Evolutionary conservation across 495 filamentous ascomycete genomes (phyloP).

Genomic region (Pseudomonodictys pantanalensis): DNA sequence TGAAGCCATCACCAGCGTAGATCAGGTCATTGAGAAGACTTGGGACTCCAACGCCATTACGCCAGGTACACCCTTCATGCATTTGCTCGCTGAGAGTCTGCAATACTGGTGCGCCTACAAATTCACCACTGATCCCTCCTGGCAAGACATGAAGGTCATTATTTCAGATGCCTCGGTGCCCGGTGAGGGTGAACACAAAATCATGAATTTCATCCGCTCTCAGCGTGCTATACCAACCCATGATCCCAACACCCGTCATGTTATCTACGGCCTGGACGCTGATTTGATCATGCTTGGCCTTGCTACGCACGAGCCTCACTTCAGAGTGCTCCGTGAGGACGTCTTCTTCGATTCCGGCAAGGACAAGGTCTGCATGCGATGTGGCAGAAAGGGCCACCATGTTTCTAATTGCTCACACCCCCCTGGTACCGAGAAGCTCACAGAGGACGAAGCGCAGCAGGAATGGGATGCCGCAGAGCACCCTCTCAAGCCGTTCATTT

Average conservation of each 20-base stretch:
- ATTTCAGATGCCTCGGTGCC: slow-evolving; percentile 98
- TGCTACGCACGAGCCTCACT: slow-evolving; percentile 95
- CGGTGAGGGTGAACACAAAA: slow-evolving; percentile 98
- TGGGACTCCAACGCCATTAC: slow-evolving; percentile 99
- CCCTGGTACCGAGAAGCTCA: slow-evolving; percentile 64
- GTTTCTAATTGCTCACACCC: slow-evolving; percentile 73
- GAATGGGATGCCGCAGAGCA: slow-evolving; percentile 65
- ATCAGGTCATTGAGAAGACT: slow-evolving; percentile 77
- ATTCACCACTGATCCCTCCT: slow-evolving; percentile 93
- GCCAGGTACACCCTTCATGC: slow-evolving; percentile 98
- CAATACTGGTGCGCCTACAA: slow-evolving; percentile 97
- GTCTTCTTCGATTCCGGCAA: slow-evolving; percentile 89
- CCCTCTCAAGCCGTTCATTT: slow-evolving; percentile 86
- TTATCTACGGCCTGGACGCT: slow-evolving; percentile 93
- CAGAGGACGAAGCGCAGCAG: slow-evolving; percentile 79
- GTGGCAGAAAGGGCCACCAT: slow-evolving; percentile 87
- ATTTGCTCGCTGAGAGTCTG: slow-evolving; percentile 84
- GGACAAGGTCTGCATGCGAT: slow-evolving; percentile 74
- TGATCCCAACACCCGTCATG: slow-evolving; percentile 94
- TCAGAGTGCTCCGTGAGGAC: slow-evolving; percentile 94
- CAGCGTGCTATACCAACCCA: slow-evolving; percentile 87
- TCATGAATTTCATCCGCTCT: slow-evolving; percentile 96
- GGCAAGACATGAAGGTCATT: slow-evolving; percentile 87
- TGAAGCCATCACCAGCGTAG: slow-evolving; percentile 53
- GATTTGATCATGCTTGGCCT: slow-evolving; percentile 99